Evolutionary conservation across 2,329 filamentous ascomycete species (phyloP).

Genomic region (Teratosphaeria pseudoeucalypti): DNA sequence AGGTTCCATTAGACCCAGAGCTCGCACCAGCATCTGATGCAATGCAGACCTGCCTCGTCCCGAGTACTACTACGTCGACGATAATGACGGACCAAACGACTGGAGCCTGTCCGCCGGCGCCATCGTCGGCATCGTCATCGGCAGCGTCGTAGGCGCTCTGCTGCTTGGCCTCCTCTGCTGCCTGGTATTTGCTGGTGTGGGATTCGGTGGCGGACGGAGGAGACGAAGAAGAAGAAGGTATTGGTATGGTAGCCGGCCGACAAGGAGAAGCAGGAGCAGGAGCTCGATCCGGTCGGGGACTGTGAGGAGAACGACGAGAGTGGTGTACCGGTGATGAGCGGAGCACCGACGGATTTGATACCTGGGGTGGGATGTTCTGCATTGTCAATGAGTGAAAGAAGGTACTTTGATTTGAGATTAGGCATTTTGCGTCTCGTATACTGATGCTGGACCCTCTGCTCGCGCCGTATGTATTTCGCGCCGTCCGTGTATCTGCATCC

Average conservation of each 20-base stretch:
- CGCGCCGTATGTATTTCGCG: background rate
- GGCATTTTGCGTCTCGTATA: background rate
- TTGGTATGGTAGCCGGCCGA: background rate
- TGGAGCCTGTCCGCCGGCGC: conserved; percentile 39
- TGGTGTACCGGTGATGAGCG: background rate
- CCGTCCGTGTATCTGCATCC: background rate
- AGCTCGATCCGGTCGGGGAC: background rate
- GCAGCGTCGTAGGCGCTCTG: conserved; percentile 43
- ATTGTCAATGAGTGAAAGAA: background rate
- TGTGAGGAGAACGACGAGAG: background rate
- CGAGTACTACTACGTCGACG: background rate
- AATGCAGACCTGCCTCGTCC: background rate
- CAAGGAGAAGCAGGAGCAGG: background rate
- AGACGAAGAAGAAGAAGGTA: background rate
- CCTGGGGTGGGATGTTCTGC: background rate
- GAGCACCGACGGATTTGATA: background rate
- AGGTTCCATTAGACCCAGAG: background rate
- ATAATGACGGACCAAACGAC: background rate
- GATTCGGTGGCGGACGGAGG: background rate
- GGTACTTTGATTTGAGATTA: background rate
- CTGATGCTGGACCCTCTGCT: background rate
- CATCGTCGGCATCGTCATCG: conserved; percentile 51
- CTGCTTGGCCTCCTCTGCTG: conserved; percentile 40
- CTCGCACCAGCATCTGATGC: background rate
- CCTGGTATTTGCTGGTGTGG: background rate